Evolutionary conservation across 2,329 filamentous ascomycete species (phyloP).

Genomic region (Sporothrix curviconia): DNA sequence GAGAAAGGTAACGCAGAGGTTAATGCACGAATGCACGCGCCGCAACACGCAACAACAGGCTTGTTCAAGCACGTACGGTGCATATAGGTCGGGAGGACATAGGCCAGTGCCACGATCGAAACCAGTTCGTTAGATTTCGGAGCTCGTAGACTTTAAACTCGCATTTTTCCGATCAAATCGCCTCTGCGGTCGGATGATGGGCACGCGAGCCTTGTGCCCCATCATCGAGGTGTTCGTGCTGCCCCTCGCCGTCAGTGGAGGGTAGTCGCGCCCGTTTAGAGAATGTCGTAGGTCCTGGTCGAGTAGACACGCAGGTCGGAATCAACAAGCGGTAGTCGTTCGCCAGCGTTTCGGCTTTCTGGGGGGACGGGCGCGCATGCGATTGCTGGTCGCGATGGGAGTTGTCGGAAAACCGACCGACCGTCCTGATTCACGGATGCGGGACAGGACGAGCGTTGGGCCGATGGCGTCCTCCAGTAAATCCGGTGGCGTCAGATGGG

Average conservation of each 20-base stretch:
- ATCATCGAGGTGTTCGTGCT: conserved; percentile 60
- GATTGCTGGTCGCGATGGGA: neutral
- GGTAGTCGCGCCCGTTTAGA: conserved; percentile 44
- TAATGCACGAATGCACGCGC: conserved; percentile 9
- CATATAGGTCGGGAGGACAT: conserved; percentile 72
- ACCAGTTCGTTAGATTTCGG: conserved; percentile 98
- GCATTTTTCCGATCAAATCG: conserved; percentile 58
- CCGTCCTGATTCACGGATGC: too few relatives aligned
- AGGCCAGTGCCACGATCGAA: conserved; percentile 94
- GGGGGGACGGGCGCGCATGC: conserved; percentile 21
- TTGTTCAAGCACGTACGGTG: conserved; percentile 50
- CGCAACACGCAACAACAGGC: neutral
- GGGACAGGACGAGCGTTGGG: too few relatives aligned
- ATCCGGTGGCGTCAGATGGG: neutral
- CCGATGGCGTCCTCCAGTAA: too few relatives aligned
- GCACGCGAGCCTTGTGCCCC: conserved; percentile 65
- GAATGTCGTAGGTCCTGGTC: conserved; percentile 55
- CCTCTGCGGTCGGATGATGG: too few relatives aligned
- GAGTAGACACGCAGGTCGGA: conserved; percentile 52
- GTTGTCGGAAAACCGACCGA: neutral
- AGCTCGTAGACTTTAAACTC: conserved; percentile 99
- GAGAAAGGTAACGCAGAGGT: too few relatives aligned
- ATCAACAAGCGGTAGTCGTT: conserved; percentile 47
- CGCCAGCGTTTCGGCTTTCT: conserved; percentile 41
- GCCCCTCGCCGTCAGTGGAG: conserved; percentile 38